Conservation (phyloP, 2,329 filamentous ascomycete genomes). For the Epicoccum nigrum region DNA sequence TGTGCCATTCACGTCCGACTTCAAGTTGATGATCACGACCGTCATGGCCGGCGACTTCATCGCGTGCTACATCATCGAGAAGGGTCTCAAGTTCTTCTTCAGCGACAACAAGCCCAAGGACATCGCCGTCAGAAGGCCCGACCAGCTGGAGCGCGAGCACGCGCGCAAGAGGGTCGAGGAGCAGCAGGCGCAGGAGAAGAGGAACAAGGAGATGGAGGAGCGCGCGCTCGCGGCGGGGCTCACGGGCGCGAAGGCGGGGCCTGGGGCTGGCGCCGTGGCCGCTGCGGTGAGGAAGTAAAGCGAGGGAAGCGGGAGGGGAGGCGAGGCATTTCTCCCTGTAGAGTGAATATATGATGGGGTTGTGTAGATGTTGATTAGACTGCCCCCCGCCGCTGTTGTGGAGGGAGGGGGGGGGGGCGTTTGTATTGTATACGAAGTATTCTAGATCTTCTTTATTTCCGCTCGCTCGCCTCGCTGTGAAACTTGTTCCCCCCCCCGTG, state of each 20-base stretch:
- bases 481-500: no score
- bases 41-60: slow-evolving; percentile 89
- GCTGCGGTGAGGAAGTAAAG: not conserved
- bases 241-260: slow-evolving; percentile 12
- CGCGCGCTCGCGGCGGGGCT: slow-evolving; percentile 25
- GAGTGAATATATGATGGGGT: no score
- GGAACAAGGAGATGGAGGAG: slow-evolving; percentile 40
- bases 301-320: no score
- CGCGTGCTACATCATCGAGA: slow-evolving; percentile 87
- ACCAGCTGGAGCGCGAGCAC: slow-evolving; percentile 81
- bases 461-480: no score
- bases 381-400: no score
- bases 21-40: slow-evolving; percentile 82
- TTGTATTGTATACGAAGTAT: no score
- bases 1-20: slow-evolving; percentile 86
- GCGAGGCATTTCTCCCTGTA: no score
- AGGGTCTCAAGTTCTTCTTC: slow-evolving; percentile 81
- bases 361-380: no score
- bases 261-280: not conserved
- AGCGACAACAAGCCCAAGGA: slow-evolving; percentile 93
- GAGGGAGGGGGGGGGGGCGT: no score
- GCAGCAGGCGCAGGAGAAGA: slow-evolving; percentile 42
- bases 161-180: slow-evolving; percentile 68
- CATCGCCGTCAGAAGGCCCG: slow-evolving; percentile 83
- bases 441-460: no score